Percentiles rank a stretch among this genome's conserved stretches.
Evolutionary conservation across 306 rosid genomes (phyloP).

Genomic region (Nissolia schottii): DNA sequence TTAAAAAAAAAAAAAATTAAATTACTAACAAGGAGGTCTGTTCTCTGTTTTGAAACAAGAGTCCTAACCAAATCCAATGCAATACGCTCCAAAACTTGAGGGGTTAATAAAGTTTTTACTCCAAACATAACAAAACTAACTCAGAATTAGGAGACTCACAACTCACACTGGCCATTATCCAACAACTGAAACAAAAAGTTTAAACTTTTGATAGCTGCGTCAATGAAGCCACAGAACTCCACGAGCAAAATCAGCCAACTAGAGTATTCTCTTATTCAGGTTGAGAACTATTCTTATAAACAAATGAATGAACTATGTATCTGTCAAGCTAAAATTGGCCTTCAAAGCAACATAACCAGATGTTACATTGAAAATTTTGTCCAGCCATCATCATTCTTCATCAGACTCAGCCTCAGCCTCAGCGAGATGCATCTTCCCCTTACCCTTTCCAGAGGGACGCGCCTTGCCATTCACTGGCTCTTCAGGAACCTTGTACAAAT

Average conservation of each 20-base stretch:
- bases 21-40: neutral
- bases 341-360: slow-evolving; percentile 10
- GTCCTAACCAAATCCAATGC: neutral
- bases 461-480: neutral
- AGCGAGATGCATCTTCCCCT: neutral
- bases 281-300: slow-evolving; percentile 25
- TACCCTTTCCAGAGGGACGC: neutral
- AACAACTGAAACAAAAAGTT: neutral
- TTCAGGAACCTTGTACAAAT: slow-evolving; percentile 12
- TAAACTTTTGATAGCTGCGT: neutral
- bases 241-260: neutral
- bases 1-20: too few relatives aligned
- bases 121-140: neutral
- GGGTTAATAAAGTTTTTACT: neutral
- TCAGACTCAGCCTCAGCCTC: neutral
- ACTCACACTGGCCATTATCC: neutral
- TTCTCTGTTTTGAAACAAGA: neutral
- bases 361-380: neutral
- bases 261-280: neutral
- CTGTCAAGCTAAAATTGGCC: neutral
- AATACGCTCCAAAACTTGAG: neutral
- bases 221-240: neutral
- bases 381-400: neutral
- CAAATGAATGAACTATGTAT: slow-evolving; percentile 15
- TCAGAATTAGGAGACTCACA: neutral